phyloP scores from a whole-genome alignment of 108 stramenopile genomes.

The Skeletonema marinoi region DNA sequence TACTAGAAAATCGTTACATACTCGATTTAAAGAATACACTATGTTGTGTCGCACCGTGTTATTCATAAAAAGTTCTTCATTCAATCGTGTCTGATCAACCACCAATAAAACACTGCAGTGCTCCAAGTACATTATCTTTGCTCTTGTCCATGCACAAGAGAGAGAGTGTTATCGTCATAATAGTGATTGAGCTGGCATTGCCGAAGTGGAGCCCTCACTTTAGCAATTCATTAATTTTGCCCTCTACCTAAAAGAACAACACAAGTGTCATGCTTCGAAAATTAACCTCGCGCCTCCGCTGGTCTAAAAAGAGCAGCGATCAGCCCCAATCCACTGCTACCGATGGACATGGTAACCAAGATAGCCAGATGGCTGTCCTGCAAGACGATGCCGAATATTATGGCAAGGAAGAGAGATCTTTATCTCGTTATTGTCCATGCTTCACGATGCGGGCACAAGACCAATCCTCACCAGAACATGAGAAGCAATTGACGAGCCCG shows the following conservation, averaged over 20 bases:
- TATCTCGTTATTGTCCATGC: neutral
- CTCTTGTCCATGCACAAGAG: too few species aligned
- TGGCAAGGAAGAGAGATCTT: neutral
- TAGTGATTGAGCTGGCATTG: too few species aligned
- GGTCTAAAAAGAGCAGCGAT: neutral
- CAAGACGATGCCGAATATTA: neutral
- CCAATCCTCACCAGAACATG: neutral
- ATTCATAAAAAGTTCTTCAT: too few species aligned
- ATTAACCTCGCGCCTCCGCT: neutral
- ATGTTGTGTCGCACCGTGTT: too few species aligned
- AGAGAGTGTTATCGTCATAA: too few species aligned
- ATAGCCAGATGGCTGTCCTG: neutral
- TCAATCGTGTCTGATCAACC: too few species aligned
- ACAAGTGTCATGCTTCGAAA: neutral
- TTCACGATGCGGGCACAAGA: neutral
- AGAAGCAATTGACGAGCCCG: constrained; percentile 5
- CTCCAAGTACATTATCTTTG: too few species aligned
- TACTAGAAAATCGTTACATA: too few species aligned
- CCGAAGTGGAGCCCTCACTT: too few species aligned
- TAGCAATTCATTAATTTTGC: too few species aligned
- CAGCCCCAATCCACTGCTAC: neutral
- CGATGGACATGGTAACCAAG: neutral
- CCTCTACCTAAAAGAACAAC: neutral
- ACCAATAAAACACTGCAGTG: too few species aligned
- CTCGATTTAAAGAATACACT: too few species aligned